These are phyloP conservation scores for Pythium grandisporangium DNA, from an alignment of 352 stramenopile species.

Conservation along the genomic window DNA sequence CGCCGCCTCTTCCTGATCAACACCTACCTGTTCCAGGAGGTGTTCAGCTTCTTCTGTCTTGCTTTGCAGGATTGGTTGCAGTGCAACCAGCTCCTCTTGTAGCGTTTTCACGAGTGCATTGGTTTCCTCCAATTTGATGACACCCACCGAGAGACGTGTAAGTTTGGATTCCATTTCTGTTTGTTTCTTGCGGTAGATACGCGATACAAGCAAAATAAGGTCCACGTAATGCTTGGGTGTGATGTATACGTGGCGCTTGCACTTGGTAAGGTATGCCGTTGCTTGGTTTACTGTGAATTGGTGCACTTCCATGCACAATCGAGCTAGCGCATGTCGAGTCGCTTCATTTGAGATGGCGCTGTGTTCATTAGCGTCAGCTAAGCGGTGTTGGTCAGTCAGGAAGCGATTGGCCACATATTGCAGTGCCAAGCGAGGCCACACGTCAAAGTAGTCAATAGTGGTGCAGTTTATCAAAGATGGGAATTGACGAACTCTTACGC, in stretches of 20 bases:
- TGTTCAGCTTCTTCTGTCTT: constrained; percentile 57
- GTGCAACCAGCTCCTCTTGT: constrained; percentile 69
- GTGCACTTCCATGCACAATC: constrained; percentile 50
- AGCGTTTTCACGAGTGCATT: constrained; percentile 50
- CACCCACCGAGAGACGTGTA: constrained; percentile 40
- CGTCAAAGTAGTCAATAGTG: constrained; percentile 92
- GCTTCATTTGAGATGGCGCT: background rate
- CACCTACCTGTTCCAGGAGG: constrained; percentile 42
- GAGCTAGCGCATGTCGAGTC: constrained; percentile 14
- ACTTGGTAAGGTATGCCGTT: constrained; percentile 21
- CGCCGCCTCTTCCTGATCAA: constrained; percentile 49
- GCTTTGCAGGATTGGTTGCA: constrained; percentile 67
- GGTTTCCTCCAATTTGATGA: constrained; percentile 69
- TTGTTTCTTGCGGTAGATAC: constrained; percentile 59
- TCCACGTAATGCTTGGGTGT: constrained; percentile 88
- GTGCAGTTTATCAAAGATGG: constrained; percentile 91
- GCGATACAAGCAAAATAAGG: constrained; percentile 81
- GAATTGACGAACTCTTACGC: constrained; percentile 83
- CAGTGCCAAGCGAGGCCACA: constrained; percentile 84
- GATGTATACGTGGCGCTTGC: constrained; percentile 36
- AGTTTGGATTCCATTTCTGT: constrained; percentile 29
- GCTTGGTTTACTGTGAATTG: constrained; percentile 17
- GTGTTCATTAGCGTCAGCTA: background rate
- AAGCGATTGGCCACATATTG: constrained; percentile 73
- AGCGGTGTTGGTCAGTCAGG: no score